Evolutionary conservation across 352 stramenopile species (phyloP).

Genomic region (Pythium scleroteichum): DNA sequence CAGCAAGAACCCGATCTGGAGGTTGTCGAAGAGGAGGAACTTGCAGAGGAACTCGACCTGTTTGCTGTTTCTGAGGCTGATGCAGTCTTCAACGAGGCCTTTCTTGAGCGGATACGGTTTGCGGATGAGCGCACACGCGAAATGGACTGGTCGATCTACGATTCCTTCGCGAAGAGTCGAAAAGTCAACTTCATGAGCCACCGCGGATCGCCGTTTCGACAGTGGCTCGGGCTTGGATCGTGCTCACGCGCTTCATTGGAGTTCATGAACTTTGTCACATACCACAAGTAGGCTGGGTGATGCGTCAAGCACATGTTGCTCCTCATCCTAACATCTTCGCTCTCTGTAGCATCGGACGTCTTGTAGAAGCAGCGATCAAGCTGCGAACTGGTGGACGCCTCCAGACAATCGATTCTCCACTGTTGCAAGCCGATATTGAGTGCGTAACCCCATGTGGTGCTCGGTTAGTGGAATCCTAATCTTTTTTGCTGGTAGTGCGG

Average conservation of each 20-base stretch:
- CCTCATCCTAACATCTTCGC: not conserved
- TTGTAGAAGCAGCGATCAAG: constrained; percentile 85
- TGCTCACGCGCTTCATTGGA: constrained; percentile 75
- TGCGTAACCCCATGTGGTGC: constrained; percentile 26
- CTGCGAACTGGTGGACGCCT: constrained; percentile 55
- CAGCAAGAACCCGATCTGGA: constrained; percentile 78
- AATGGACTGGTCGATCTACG: constrained; percentile 86
- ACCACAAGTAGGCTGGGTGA: constrained; percentile 69
- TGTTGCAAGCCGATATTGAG: constrained; percentile 67
- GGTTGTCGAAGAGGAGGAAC: constrained; percentile 76
- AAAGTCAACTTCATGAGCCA: constrained; percentile 87
- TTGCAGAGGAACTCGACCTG: constrained; percentile 83
- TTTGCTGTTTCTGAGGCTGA: constrained; percentile 80
- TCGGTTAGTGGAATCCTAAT: not conserved
- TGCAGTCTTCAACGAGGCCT: constrained; percentile 73
- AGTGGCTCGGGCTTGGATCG: constrained; percentile 69
- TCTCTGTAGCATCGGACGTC: constrained; percentile 65
- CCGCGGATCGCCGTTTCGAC: constrained; percentile 60
- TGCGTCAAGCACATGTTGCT: too few relatives aligned
- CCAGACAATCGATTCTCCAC: constrained; percentile 44
- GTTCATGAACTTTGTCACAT: constrained; percentile 86
- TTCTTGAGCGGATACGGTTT: constrained; percentile 83
- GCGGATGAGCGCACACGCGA: constrained; percentile 77
- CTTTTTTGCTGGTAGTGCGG: not conserved
- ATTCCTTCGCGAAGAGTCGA: constrained; percentile 72